Conservation (phyloP, 2,329 filamentous ascomycete species). For the Cercospora berteroae region DNA sequence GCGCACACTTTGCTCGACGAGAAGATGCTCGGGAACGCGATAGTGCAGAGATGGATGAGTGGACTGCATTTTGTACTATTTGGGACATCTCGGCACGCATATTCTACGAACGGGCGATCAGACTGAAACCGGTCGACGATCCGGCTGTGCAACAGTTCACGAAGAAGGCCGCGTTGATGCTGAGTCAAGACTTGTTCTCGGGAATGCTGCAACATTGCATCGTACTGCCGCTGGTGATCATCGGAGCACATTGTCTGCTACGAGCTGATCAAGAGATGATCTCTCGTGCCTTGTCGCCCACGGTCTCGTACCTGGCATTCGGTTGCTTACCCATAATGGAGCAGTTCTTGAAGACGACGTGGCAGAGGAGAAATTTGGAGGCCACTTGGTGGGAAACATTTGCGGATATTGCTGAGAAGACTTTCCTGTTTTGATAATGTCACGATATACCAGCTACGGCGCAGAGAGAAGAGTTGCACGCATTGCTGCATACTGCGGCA, state of each 20-base stretch:
- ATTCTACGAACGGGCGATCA: constrained; percentile 15
- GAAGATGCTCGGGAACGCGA: not conserved
- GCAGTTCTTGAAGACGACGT: constrained; percentile 16
- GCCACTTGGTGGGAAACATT: constrained; percentile 22
- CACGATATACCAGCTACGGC: not conserved
- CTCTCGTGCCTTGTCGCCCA: constrained; percentile 12
- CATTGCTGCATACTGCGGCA: not conserved
- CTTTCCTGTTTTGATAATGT: constrained; percentile 18
- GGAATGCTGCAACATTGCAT: constrained; percentile 22
- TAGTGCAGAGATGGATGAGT: not conserved
- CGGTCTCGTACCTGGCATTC: constrained; percentile 18
- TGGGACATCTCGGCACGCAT: constrained; percentile 16
- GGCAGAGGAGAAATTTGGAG: constrained; percentile 12
- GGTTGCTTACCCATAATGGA: constrained; percentile 19
- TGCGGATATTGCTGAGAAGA: constrained; percentile 17
- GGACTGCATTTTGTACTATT: constrained; percentile 8
- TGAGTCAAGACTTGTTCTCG: not conserved
- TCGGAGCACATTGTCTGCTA: constrained; percentile 18
- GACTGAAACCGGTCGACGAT: constrained; percentile 7
- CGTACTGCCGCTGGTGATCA: constrained; percentile 19
- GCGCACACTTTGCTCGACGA: not conserved
- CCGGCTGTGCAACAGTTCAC: constrained; percentile 14
- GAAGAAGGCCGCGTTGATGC: constrained; percentile 5
- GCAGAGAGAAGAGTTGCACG: not conserved
- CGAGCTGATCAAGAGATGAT: constrained; percentile 13